Conservation (phyloP, 768 basidiomycete genomes). For the Mycena alexandri region DNA sequence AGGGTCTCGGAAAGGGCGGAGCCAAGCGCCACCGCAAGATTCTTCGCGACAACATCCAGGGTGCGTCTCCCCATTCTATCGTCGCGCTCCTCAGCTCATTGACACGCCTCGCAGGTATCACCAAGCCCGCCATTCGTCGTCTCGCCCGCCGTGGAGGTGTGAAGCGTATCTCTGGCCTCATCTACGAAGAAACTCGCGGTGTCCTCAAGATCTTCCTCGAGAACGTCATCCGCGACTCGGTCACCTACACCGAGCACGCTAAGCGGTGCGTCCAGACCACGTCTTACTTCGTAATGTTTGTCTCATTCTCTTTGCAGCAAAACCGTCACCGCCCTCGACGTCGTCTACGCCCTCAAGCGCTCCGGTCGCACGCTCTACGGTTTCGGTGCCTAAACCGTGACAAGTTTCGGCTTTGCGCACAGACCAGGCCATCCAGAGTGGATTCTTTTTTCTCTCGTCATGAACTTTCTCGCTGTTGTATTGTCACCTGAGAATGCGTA, state of each 20-base stretch:
- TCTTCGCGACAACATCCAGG: conserved; percentile 86
- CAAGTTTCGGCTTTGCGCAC: conserved; percentile 3
- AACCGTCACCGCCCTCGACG: conserved; percentile 90
- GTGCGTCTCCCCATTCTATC: conserved; percentile 47
- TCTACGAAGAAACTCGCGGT: conserved; percentile 87
- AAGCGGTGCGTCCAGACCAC: conserved; percentile 66
- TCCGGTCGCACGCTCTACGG: conserved; percentile 85
- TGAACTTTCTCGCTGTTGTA: conserved; percentile 7
- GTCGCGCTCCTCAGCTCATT: conserved; percentile 16
- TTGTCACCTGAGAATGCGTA: conserved; percentile 1
- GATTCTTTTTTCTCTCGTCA: not conserved
- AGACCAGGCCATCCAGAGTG: not conserved
- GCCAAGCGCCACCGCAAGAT: conserved; percentile 87
- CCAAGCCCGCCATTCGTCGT: conserved; percentile 81
- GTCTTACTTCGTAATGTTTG: conserved; percentile 11
- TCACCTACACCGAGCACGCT: conserved; percentile 94
- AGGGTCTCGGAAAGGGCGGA: conserved; percentile 85
- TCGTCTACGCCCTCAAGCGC: conserved; percentile 80
- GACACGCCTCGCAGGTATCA: conserved; percentile 45
- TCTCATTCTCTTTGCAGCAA: conserved; percentile 56
- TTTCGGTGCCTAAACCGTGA: conserved; percentile 72
- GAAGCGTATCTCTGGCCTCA: conserved; percentile 81
- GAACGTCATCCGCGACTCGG: conserved; percentile 87
- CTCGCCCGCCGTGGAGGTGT: conserved; percentile 88
- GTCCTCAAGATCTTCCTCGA: conserved; percentile 81